phyloP scores from a whole-genome alignment of 495 filamentous ascomycete genomes.

The Chaetomium fimeti region DNA sequence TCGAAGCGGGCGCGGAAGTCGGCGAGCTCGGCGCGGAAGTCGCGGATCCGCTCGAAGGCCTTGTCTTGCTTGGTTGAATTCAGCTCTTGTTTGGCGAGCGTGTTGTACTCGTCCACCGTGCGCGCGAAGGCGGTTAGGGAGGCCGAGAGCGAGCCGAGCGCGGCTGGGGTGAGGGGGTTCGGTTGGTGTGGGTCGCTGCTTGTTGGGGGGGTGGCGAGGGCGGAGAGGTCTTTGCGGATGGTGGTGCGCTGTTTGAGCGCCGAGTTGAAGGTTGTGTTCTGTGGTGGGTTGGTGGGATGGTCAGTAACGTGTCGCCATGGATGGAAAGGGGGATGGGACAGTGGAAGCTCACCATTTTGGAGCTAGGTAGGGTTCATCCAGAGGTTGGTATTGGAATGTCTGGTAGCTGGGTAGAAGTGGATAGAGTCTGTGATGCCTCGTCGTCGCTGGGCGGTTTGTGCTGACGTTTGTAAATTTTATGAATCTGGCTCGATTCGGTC shows the following conservation, averaged over 20 bases:
- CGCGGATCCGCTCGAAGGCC: slow-evolving; percentile 78
- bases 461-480: not conserved
- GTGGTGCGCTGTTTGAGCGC: slow-evolving; percentile 89
- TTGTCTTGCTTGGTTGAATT: slow-evolving; percentile 87
- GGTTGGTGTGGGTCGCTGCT: slow-evolving; percentile 33
- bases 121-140: slow-evolving; percentile 85
- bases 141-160: slow-evolving; percentile 58
- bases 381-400: too few species aligned
- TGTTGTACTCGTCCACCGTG: slow-evolving; percentile 90
- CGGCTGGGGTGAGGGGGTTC: slow-evolving; percentile 45
- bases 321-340: not conserved
- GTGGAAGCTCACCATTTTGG: too few species aligned
- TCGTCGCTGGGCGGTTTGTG: too few species aligned
- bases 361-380: too few species aligned
- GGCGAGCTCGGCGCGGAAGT: slow-evolving; percentile 76
- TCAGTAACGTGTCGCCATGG: not conserved
- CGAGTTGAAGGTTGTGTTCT: slow-evolving; percentile 94
- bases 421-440: too few species aligned
- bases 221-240: slow-evolving; percentile 79
- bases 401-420: too few species aligned
- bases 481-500: not conserved
- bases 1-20: slow-evolving; percentile 79
- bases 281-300: not conserved
- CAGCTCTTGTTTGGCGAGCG: slow-evolving; percentile 80
- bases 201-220: slow-evolving; percentile 53